Evolutionary conservation across 1,139 yeast genomes (phyloP).

Genomic region (Magnusiomyces magnusii): DNA sequence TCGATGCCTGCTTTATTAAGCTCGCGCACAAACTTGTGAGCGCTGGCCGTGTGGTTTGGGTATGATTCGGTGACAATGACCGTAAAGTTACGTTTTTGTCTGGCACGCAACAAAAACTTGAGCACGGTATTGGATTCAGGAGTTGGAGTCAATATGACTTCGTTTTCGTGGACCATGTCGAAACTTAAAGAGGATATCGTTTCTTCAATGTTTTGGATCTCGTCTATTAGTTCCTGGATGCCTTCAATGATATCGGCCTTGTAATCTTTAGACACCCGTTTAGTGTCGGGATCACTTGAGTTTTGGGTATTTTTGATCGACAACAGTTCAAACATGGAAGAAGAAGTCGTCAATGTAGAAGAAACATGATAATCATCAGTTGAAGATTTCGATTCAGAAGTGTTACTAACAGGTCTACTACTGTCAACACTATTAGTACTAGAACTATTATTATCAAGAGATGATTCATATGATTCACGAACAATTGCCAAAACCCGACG

Average conservation of each 20-base stretch:
- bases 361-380: neutral
- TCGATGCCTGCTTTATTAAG: conserved; percentile 83
- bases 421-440: neutral
- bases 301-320: conserved; percentile 21
- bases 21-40: conserved; percentile 73
- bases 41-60: conserved; percentile 72
- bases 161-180: conserved; percentile 93
- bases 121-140: conserved; percentile 87
- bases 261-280: conserved; percentile 47
- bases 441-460: conserved; percentile 18
- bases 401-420: too few species aligned
- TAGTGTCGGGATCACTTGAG: neutral
- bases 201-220: conserved; percentile 81
- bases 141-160: conserved; percentile 84
- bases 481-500: conserved; percentile 82
- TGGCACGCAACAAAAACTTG: conserved; percentile 78
- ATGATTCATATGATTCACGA: conserved; percentile 75
- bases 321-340: conserved; percentile 83
- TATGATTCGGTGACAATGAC: conserved; percentile 89
- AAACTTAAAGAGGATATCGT: conserved; percentile 85
- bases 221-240: conserved; percentile 87
- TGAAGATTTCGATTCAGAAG: neutral
- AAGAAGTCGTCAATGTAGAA: conserved; percentile 32
- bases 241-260: conserved; percentile 91
- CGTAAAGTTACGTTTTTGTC: conserved; percentile 83